phyloP scores from a whole-genome alignment of 257 asterid species.

The Solanum chiquidenum region DNA sequence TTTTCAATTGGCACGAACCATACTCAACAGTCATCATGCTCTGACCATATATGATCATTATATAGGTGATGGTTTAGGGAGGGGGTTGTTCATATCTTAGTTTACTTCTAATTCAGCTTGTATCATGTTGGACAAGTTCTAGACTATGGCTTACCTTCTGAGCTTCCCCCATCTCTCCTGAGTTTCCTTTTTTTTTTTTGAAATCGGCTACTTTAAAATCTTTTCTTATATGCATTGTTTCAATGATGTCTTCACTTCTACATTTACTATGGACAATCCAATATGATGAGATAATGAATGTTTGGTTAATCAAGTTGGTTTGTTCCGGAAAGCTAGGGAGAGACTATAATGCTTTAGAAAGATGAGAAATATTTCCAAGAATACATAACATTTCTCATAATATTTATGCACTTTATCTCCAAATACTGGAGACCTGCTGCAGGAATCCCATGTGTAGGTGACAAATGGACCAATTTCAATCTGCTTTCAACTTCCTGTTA shows the following conservation, averaged over 20 bases:
- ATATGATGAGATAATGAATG: not conserved
- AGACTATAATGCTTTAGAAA: not conserved
- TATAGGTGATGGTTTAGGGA: not conserved
- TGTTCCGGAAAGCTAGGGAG: not conserved
- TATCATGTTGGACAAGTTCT: not conserved
- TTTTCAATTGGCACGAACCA: not conserved
- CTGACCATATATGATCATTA: not conserved
- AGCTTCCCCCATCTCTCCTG: not conserved
- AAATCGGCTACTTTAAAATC: not conserved
- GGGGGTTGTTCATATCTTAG: not conserved
- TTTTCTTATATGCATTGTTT: not conserved
- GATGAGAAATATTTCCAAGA: not conserved
- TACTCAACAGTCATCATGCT: not conserved
- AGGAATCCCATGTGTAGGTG: not conserved
- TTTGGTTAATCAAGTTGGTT: not conserved
- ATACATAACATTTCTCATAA: not conserved
- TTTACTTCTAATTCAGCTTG: not conserved
- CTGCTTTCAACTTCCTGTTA: not conserved
- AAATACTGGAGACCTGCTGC: not conserved
- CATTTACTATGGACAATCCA: not conserved
- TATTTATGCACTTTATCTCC: not conserved
- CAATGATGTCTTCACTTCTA: not conserved
- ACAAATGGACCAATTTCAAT: not conserved
- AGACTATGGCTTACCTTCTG: not conserved
- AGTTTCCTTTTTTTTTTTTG: not conserved